Conservation (phyloP, 805 yeast genomes). For the Ogataea ramenticola region DNA sequence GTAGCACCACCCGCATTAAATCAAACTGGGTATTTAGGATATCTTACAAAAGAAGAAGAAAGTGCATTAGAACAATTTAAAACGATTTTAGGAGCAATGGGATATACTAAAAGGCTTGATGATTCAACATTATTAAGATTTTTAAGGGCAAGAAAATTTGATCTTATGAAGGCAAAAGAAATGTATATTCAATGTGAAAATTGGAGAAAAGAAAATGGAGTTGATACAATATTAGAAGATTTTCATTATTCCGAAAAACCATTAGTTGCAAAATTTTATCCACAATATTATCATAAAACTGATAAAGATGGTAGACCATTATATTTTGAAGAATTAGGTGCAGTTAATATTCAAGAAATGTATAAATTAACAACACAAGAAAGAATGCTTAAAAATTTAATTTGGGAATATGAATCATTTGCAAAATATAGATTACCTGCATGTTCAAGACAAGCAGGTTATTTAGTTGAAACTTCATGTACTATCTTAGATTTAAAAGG, state of each 20-base stretch:
- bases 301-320: slow-evolving; percentile 97
- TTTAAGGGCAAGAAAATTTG: slow-evolving; percentile 93
- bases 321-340: slow-evolving; percentile 88
- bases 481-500: slow-evolving; percentile 95
- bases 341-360: slow-evolving; percentile 86
- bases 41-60: slow-evolving; percentile 63
- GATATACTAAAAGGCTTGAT: slow-evolving; percentile 74
- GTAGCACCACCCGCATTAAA: slow-evolving; percentile 46
- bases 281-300: slow-evolving; percentile 95
- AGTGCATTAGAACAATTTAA: slow-evolving; percentile 51
- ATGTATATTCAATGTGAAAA: slow-evolving; percentile 86
- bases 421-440: slow-evolving; percentile 84
- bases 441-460: slow-evolving; percentile 75
- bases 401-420: slow-evolving; percentile 96
- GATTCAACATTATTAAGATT: slow-evolving; percentile 81
- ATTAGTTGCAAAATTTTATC: slow-evolving; percentile 80
- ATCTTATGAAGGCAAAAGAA: slow-evolving; percentile 62
- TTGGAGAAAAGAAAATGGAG: slow-evolving; percentile 86
- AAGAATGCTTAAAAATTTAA: slow-evolving; percentile 91
- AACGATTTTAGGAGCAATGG: slow-evolving; percentile 48
- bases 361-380: slow-evolving; percentile 90
- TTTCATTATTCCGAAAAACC: slow-evolving; percentile 94
- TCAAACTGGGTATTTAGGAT: slow-evolving; percentile 77
- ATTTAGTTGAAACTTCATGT: slow-evolving; percentile 89
- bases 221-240: slow-evolving; percentile 78